Base-by-base conservation (phyloP, 208 protist species). In the Crithidia acanthocephali region DNA sequence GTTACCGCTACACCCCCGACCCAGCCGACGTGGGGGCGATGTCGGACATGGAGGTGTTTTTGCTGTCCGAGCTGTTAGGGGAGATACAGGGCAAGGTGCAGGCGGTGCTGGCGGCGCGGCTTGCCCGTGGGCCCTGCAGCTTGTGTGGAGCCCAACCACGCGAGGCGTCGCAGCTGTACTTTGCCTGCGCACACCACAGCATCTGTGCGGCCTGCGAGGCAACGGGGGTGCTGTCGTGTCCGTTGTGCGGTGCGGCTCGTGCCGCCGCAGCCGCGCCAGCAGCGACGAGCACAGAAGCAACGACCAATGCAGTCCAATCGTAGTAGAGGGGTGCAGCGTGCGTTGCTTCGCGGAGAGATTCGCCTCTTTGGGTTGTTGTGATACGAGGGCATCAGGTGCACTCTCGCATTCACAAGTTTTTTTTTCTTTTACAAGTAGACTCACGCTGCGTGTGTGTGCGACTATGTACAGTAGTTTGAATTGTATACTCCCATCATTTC, bases 41-140 rank as follows among this genome's bases (percentile, higher is more conserved):
- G 87, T 81, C 75, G n/a, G 90, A 95, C 56, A 81, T 82, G 61
- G 83, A 95, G 35, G 82, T 93, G n/a, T 87, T 76, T 72, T 44
- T 86, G 1, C 59, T 92, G 8, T 52, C 68, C 23, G 76, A 85
- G 27, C 45, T 91, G 2, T 27, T 89, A 22, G 32, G 33, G 15
- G 66, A 88, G 5, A 53, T 86, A 7, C 58, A 61, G 40, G 22
- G 69, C 16, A 69, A 75, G 33, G 73, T 92, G 80, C 30, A 81
- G 30, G 33, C 27, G 10, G 83, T 90, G n/a, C 51, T 85, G 32
- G 30, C 66, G 16, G 82, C 86, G 16, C 73, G 90, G 0, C 56
- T 89, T 64, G 50, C 55, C 15, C 79, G 73, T 13, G 84, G 83
- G 15, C 69, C 71, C 47, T 88, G 86, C 65, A 88, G 78, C 30